Evolutionary conservation across 805 yeast species (phyloP).

Genomic region (Clavispora carvajalis): DNA sequence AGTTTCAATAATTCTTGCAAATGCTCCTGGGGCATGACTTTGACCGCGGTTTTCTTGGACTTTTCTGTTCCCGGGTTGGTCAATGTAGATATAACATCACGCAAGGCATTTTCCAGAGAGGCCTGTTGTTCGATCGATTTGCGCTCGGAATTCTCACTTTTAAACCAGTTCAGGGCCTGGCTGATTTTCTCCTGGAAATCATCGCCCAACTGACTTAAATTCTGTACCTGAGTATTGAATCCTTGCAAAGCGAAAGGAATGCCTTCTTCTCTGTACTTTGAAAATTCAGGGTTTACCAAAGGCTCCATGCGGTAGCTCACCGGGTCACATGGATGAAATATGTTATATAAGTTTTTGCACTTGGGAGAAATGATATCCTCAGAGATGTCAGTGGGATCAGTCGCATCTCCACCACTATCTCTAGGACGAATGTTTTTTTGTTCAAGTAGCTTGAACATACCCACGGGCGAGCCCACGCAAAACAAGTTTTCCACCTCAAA

Average conservation of each 20-base stretch:
- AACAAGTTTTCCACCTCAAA: constrained; percentile 74
- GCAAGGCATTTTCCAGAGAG: constrained; percentile 24
- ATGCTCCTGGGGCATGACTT: constrained; percentile 24
- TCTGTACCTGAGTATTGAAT: constrained; percentile 47
- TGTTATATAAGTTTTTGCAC: constrained; percentile 66
- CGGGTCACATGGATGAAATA: constrained; percentile 90
- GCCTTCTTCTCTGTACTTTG: constrained; percentile 47
- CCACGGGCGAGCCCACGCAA: constrained; percentile 86
- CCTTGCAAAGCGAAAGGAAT: constrained; percentile 53
- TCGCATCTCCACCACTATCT: constrained; percentile 13
- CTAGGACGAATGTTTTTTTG: constrained; percentile 54
- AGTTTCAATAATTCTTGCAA: constrained; percentile 37
- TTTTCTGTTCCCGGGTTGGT: constrained; percentile 14
- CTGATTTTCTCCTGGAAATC: constrained; percentile 30
- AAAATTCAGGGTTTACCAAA: constrained; percentile 48
- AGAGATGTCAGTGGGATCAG: constrained; percentile 15
- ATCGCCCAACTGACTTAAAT: constrained; percentile 33
- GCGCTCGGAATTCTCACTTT: background rate
- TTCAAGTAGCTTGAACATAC: constrained; percentile 73
- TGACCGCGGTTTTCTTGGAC: constrained; percentile 16
- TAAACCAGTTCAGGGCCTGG: constrained; percentile 36
- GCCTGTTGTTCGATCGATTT: constrained; percentile 6
- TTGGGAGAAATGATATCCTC: constrained; percentile 41
- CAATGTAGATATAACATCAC: constrained; percentile 32
- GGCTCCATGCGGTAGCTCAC: constrained; percentile 90